These are phyloP conservation scores for Wickerhamiella hasegawae DNA, from an alignment of 805 yeast genomes.

Conservation along the genomic window DNA sequence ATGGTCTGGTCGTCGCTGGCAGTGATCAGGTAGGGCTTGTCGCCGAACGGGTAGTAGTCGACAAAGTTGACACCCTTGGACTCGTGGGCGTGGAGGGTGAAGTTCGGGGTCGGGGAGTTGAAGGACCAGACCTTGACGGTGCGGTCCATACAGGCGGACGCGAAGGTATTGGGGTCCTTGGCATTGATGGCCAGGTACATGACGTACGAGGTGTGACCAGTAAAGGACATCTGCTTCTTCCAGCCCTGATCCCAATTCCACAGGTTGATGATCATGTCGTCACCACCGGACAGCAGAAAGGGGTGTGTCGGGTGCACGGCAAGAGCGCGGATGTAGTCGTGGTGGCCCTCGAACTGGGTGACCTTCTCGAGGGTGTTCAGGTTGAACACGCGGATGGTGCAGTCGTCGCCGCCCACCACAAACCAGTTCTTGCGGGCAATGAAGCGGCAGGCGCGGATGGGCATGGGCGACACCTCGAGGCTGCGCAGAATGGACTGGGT, in stretches of 20 bases:
- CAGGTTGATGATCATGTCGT: slow-evolving; percentile 77
- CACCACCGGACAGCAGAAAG: slow-evolving; percentile 73
- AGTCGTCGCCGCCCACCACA: slow-evolving; percentile 91
- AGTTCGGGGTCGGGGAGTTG: slow-evolving; percentile 76
- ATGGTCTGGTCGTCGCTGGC: slow-evolving; percentile 82
- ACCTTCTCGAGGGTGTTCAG: slow-evolving; percentile 91
- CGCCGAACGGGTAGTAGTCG: slow-evolving; percentile 93
- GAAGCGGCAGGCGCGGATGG: slow-evolving; percentile 89
- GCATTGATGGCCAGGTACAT: slow-evolving; percentile 94
- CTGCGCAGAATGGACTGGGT: slow-evolving; percentile 71
- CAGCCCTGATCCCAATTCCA: slow-evolving; percentile 98
- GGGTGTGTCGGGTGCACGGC: slow-evolving; percentile 94
- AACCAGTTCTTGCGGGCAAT: slow-evolving; percentile 96
- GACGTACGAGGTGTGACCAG: slow-evolving; percentile 91
- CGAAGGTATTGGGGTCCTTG: slow-evolving; percentile 93
- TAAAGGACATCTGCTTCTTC: slow-evolving; percentile 79
- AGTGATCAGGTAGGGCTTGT: slow-evolving; percentile 88
- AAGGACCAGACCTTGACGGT: slow-evolving; percentile 95
- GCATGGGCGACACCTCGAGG: slow-evolving; percentile 88
- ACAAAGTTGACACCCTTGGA: slow-evolving; percentile 90
- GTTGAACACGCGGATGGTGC: slow-evolving; percentile 82
- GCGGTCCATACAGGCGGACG: slow-evolving; percentile 90
- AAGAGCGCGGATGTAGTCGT: slow-evolving; percentile 84
- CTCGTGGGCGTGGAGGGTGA: slow-evolving; percentile 81
- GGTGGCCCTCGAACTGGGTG: slow-evolving; percentile 93